Conservation (phyloP, 2,329 filamentous ascomycete genomes). For the Ophiosphaerella herpotricha region DNA sequence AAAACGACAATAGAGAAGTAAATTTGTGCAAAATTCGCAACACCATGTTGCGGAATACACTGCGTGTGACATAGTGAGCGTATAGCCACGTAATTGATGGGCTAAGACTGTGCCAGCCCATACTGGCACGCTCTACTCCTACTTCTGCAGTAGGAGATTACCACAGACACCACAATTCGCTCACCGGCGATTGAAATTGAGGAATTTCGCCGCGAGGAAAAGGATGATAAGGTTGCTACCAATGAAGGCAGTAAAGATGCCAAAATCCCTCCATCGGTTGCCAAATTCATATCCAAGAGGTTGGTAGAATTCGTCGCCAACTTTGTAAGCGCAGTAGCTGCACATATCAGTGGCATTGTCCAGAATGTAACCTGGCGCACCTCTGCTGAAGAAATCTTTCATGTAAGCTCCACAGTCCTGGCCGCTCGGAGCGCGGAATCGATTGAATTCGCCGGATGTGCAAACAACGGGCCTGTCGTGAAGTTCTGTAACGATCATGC, state of each 20-base stretch:
- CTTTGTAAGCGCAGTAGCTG: conserved; percentile 79
- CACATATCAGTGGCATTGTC: conserved; percentile 69
- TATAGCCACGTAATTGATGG: too few species aligned
- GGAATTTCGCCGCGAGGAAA: conserved; percentile 59
- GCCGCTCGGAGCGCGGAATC: conserved; percentile 68
- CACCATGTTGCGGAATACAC: too few species aligned
- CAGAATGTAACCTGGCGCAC: conserved; percentile 74
- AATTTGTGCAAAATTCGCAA: too few species aligned
- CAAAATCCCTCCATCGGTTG: conserved; percentile 79
- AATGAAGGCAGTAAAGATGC: conserved; percentile 77
- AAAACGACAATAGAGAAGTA: neutral
- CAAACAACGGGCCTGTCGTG: conserved; percentile 69
- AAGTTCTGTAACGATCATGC: conserved; percentile 78
- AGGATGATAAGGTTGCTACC: conserved; percentile 73
- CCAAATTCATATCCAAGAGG: conserved; percentile 69
- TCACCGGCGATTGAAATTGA: conserved; percentile 52
- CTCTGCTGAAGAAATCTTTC: conserved; percentile 67
- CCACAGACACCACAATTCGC: neutral
- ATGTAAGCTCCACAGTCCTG: conserved; percentile 78
- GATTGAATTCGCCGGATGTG: conserved; percentile 64
- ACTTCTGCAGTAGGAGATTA: neutral
- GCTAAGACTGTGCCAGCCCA: neutral
- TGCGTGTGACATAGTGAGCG: too few species aligned
- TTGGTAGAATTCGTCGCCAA: conserved; percentile 80
- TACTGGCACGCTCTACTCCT: neutral